phyloP scores from a whole-genome alignment of 1,284 basidiomycete species.

The Ceratobasidium sp. region DNA sequence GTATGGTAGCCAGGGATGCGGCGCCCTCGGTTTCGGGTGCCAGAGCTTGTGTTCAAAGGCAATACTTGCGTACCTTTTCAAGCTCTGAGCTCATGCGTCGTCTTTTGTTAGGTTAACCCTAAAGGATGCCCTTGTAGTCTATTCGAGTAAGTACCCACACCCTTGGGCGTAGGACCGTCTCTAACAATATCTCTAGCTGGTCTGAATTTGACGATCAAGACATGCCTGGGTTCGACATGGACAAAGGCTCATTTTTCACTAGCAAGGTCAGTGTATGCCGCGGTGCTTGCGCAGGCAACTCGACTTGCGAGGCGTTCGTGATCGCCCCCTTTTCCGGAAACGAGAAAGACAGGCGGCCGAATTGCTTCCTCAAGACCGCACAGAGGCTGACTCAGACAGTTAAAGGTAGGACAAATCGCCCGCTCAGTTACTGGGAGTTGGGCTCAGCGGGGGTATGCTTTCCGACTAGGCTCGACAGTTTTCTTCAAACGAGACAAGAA shows the following conservation, averaged over 20 bases:
- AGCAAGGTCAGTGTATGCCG: constrained; percentile 7
- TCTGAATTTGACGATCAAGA: constrained; percentile 16
- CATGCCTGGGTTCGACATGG: constrained; percentile 15
- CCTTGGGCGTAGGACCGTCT: too few species aligned
- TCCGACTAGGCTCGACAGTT: background rate
- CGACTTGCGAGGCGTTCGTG: constrained; percentile 6
- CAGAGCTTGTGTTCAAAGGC: background rate
- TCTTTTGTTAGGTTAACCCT: background rate
- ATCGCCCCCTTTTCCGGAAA: constrained; percentile 1
- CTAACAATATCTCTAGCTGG: background rate
- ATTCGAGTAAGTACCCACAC: background rate
- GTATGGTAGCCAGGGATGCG: constrained; percentile 20
- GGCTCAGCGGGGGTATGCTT: background rate
- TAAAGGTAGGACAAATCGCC: background rate
- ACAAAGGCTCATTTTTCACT: constrained; percentile 13
- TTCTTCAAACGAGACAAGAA: too few species aligned
- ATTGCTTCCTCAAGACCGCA: constrained; percentile 2
- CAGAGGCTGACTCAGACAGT: background rate
- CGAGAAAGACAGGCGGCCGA: constrained; percentile 10
- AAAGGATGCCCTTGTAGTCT: constrained; percentile 14
- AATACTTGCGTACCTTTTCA: too few species aligned
- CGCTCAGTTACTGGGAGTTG: too few species aligned
- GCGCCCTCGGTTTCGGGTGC: background rate
- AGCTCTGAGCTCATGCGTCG: too few species aligned
- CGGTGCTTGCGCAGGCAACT: constrained; percentile 3